These are phyloP conservation scores for Neurospora sp. DNA, from an alignment of 495 filamentous ascomycete genomes.

Conservation along the genomic window DNA sequence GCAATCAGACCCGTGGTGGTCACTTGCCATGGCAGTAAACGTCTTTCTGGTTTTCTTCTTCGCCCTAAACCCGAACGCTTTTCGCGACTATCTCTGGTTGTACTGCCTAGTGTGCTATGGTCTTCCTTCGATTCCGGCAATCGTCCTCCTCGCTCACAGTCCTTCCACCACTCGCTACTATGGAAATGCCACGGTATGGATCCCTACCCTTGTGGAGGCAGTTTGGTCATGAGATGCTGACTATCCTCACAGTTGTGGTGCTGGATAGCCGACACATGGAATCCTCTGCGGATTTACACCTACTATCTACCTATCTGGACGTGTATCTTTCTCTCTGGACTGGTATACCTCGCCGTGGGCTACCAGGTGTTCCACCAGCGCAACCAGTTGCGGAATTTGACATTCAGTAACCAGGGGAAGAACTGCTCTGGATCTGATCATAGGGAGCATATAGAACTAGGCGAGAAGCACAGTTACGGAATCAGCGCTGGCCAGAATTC, in stretches of 20 bases:
- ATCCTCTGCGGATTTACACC: slow-evolving; percentile 59
- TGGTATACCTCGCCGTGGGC: slow-evolving; percentile 65
- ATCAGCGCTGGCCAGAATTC: background rate
- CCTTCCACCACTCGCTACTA: slow-evolving; percentile 28
- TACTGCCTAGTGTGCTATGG: slow-evolving; percentile 69
- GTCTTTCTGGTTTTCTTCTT: slow-evolving; percentile 79
- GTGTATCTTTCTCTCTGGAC: slow-evolving; percentile 55
- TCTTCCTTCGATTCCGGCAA: slow-evolving; percentile 56
- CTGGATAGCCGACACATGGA: slow-evolving; percentile 63
- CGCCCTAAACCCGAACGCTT: slow-evolving; percentile 51
- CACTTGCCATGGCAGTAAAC: slow-evolving; percentile 73
- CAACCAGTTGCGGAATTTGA: slow-evolving; percentile 42
- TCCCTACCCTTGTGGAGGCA: background rate
- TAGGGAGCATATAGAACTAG: slow-evolving; percentile 3
- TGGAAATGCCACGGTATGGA: slow-evolving; percentile 54
- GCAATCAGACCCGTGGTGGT: slow-evolving; percentile 50
- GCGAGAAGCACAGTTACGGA: background rate
- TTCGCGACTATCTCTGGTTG: slow-evolving; percentile 56
- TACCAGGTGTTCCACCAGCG: slow-evolving; percentile 54
- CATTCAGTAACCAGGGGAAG: slow-evolving; percentile 25
- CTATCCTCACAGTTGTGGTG: slow-evolving; percentile 56
- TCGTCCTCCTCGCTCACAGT: slow-evolving; percentile 43
- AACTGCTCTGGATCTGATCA: slow-evolving; percentile 13
- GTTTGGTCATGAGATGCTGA: background rate
- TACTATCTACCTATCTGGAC: slow-evolving; percentile 85